These are phyloP conservation scores for Phylloporus arenicola DNA, from an alignment of 768 basidiomycete genomes.

Conservation along the genomic window DNA sequence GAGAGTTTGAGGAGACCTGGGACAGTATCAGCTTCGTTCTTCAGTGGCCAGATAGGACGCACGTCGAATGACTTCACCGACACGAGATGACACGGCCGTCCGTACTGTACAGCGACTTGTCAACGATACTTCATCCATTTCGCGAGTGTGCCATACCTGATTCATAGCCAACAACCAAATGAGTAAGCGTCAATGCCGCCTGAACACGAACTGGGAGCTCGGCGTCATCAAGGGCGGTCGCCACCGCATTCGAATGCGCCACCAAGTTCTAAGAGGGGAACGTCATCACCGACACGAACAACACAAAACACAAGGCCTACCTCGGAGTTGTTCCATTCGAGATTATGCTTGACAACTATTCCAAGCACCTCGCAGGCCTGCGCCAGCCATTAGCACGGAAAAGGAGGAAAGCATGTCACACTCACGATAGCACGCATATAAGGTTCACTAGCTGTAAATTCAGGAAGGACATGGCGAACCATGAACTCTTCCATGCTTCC, in stretches of 20 bases:
- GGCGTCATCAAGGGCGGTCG: slow-evolving; percentile 65
- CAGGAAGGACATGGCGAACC: slow-evolving; percentile 66
- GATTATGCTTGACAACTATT: slow-evolving; percentile 62
- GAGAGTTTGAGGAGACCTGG: slow-evolving; percentile 80
- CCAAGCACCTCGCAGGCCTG: slow-evolving; percentile 81
- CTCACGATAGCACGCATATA: slow-evolving; percentile 76
- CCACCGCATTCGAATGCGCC: slow-evolving; percentile 59
- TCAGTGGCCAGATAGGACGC: slow-evolving; percentile 6
- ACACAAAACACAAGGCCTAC: slow-evolving; percentile 31
- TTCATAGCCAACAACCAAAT: slow-evolving; percentile 62
- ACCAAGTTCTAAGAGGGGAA: slow-evolving; percentile 47
- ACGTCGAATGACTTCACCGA: slow-evolving; percentile 88
- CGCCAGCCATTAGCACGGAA: neutral
- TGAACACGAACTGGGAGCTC: slow-evolving; percentile 83
- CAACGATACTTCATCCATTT: neutral
- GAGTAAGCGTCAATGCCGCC: slow-evolving; percentile 73
- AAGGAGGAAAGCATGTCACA: slow-evolving; percentile 8
- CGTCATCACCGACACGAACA: neutral
- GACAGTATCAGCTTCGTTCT: slow-evolving; percentile 1
- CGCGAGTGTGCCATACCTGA: slow-evolving; percentile 41
- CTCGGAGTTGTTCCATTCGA: slow-evolving; percentile 60
- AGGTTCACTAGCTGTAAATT: slow-evolving; percentile 58
- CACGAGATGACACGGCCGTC: slow-evolving; percentile 62
- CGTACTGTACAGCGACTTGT: slow-evolving; percentile 44
- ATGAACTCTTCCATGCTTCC: slow-evolving; percentile 74